Conservation (phyloP, 2,329 filamentous ascomycete species). For the Colletotrichum tabaci region DNA sequence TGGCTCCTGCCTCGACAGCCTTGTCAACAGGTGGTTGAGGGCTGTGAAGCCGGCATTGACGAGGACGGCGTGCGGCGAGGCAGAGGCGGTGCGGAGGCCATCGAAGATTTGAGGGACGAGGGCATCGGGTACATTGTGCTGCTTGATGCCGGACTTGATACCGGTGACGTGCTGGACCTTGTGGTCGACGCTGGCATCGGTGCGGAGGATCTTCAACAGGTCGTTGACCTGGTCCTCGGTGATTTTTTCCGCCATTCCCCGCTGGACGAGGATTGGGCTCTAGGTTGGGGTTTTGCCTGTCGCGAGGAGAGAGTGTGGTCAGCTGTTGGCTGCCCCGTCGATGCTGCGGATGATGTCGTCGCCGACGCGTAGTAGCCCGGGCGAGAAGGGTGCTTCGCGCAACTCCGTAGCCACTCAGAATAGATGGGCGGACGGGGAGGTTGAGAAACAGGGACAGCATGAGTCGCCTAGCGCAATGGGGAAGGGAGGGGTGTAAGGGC, state of each 20-base stretch:
- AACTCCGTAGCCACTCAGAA: conserved; percentile 14
- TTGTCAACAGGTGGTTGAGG: conserved; percentile 88
- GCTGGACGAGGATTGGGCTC: conserved; percentile 33
- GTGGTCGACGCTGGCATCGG: conserved; percentile 77
- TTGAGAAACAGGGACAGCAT: background rate
- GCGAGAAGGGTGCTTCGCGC: background rate
- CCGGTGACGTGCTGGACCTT: conserved; percentile 80
- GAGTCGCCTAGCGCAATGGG: conserved; percentile 34
- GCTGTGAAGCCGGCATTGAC: conserved; percentile 89
- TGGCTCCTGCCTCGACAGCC: conserved; percentile 87
- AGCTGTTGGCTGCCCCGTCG: conserved; percentile 17
- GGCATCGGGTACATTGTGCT: conserved; percentile 87
- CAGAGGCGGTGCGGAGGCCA: conserved; percentile 81
- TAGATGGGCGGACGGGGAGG: conserved; percentile 11
- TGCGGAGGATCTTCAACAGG: conserved; percentile 67
- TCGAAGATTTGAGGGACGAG: conserved; percentile 84
- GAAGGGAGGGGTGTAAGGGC: conserved; percentile 29
- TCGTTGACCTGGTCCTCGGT: conserved; percentile 72
- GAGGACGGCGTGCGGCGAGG: conserved; percentile 82
- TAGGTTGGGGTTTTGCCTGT: conserved; percentile 19
- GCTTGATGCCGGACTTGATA: conserved; percentile 92
- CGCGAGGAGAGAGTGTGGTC: conserved; percentile 9
- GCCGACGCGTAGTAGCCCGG: conserved; percentile 7
- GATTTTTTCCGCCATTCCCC: conserved; percentile 69
- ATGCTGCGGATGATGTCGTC: background rate